Percentiles rank a stretch among this genome's conserved stretches.
Conservation (phyloP, 116 monocot genomes). For the Thalassia testudinum region DNA sequence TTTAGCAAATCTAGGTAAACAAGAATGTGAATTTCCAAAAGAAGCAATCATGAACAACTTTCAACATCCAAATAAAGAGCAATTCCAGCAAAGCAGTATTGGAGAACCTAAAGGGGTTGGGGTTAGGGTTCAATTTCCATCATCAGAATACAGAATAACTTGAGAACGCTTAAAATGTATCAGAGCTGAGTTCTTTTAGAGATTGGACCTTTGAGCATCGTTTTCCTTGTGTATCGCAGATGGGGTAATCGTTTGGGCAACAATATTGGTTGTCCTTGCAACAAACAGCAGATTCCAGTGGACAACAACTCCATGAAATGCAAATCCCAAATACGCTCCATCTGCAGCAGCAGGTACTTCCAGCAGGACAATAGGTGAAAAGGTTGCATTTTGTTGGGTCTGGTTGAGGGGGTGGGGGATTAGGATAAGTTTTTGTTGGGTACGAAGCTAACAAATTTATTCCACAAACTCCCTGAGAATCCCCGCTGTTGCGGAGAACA, state of each 20-base stretch:
- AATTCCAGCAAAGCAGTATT: too few relatives aligned
- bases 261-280: slow-evolving; percentile 70
- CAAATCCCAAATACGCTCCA: slow-evolving; percentile 58
- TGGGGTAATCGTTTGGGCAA: slow-evolving; percentile 72
- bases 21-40: too few relatives aligned
- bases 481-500: slow-evolving; percentile 55
- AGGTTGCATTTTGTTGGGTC: slow-evolving; percentile 71
- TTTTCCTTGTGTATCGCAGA: slow-evolving; percentile 19
- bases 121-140: too few relatives aligned
- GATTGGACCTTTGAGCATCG: too few relatives aligned
- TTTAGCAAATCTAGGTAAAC: too few relatives aligned
- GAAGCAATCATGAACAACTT: too few relatives aligned
- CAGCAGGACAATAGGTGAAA: slow-evolving; percentile 52
- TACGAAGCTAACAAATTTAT: slow-evolving; percentile 86
- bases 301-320: slow-evolving; percentile 88
- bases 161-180: too few relatives aligned
- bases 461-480: slow-evolving; percentile 63
- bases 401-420: slow-evolving; percentile 74
- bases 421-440: slow-evolving; percentile 72
- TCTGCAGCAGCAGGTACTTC: slow-evolving; percentile 79
- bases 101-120: too few relatives aligned
- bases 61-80: too few relatives aligned
- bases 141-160: too few relatives aligned
- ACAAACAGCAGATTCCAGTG: slow-evolving; percentile 71
- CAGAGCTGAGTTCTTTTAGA: too few relatives aligned